Evolutionary conservation across 1,284 basidiomycete genomes (phyloP).

Genomic region (Apiotrichum sp.): DNA sequence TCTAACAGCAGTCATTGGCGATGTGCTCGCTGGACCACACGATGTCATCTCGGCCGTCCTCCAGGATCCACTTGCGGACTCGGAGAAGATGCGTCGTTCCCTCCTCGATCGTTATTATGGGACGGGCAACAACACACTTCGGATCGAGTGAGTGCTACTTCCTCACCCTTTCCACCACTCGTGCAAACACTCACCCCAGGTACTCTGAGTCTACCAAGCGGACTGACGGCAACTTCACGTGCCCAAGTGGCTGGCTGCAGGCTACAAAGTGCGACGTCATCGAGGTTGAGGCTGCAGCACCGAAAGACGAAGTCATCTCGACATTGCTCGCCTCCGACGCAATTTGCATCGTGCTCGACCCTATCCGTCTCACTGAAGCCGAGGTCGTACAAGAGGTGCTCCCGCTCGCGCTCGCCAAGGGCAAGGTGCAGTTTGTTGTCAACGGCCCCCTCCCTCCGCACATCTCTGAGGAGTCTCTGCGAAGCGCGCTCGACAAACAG

Average conservation of each 20-base stretch:
- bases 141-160: conserved; percentile 9
- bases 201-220: conserved; percentile 2
- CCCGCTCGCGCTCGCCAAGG: conserved; percentile 17
- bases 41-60: conserved; percentile 40
- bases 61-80: conserved; percentile 35
- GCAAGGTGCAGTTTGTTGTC: conserved; percentile 27
- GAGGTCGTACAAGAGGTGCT: conserved; percentile 17
- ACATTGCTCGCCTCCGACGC: conserved; percentile 22
- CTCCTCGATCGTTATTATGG: conserved; percentile 23
- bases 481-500: conserved; percentile 18
- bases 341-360: conserved; percentile 39
- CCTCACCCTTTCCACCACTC: conserved; percentile 16
- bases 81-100: conserved; percentile 19
- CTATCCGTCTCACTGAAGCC: conserved; percentile 28
- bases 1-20: conserved; percentile 32
- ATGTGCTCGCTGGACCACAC: conserved; percentile 24
- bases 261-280: conserved; percentile 24
- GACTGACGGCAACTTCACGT: conserved; percentile 10
- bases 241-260: conserved; percentile 33
- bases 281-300: conserved; percentile 19
- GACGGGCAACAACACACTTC: conserved; percentile 10
- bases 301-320: background rate
- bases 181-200: conserved; percentile 48
- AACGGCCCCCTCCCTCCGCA: conserved; percentile 31
- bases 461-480: conserved; percentile 15